Percentiles rank a stretch among this genome's conserved stretches.
Evolutionary conservation across 1,284 basidiomycete genomes (phyloP).

Genomic region (Fomitiporia mediterranea): DNA sequence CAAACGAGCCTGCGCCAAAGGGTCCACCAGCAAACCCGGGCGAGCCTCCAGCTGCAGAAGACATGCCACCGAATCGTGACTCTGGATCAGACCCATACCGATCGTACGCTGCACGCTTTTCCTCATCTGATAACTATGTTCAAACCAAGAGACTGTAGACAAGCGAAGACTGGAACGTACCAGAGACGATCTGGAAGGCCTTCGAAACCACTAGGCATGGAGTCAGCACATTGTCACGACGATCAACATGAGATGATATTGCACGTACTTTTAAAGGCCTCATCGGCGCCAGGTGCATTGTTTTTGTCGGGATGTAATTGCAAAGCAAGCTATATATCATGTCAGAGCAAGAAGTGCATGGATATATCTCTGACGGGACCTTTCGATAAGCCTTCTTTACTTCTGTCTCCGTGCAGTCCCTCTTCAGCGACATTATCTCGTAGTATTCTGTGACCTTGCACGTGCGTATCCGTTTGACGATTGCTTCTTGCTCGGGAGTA

Average conservation of each 20-base stretch:
- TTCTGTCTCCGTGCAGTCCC: constrained; percentile 83
- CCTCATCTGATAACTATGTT: constrained; percentile 54
- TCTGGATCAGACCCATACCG: constrained; percentile 84
- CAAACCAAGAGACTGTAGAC: neutral
- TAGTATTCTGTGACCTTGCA: constrained; percentile 94
- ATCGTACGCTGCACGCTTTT: constrained; percentile 91
- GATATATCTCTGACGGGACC: constrained; percentile 41
- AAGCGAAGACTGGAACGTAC: constrained; percentile 33
- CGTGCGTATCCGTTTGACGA: constrained; percentile 83
- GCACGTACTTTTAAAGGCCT: constrained; percentile 93
- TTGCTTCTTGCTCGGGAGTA: constrained; percentile 78
- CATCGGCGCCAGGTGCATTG: constrained; percentile 95
- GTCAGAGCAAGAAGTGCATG: neutral
- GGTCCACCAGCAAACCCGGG: constrained; percentile 47
- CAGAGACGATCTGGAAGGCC: constrained; percentile 92
- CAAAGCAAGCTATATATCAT: constrained; percentile 68
- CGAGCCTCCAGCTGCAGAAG: constrained; percentile 42
- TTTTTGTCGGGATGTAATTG: constrained; percentile 98
- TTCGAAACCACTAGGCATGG: constrained; percentile 85
- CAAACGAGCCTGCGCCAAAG: constrained; percentile 56
- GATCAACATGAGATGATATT: constrained; percentile 2
- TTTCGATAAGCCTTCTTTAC: constrained; percentile 98
- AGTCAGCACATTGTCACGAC: constrained; percentile 8
- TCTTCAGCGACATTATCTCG: constrained; percentile 83
- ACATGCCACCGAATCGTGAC: constrained; percentile 66